A percentile compares a stretch with the other conserved stretches of the same genome.
These are phyloP conservation scores for Sugiyamaella chiloensis DNA, from an alignment of 805 yeast species.

Conservation along the genomic window DNA sequence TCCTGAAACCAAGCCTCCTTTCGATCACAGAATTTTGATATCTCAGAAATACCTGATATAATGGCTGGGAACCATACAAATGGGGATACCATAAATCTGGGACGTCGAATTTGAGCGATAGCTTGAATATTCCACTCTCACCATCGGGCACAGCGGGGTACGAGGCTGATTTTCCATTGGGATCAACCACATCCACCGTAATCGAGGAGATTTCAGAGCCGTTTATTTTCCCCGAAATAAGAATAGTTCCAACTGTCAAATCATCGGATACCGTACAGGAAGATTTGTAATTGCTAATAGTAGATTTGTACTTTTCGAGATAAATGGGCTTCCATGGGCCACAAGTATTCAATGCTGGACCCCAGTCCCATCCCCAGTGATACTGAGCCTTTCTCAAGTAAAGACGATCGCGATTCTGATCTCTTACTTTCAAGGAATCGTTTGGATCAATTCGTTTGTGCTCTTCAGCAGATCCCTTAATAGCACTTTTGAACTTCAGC, in stretches of 20 bases:
- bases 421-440: not conserved
- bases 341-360: conserved; percentile 41
- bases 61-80: conserved; percentile 37
- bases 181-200: not conserved
- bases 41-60: conserved; percentile 30
- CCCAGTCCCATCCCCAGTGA: conserved; percentile 61
- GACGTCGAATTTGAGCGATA: not conserved
- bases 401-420: not conserved
- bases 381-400: conserved; percentile 48
- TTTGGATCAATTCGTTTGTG: not conserved
- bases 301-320: conserved; percentile 26
- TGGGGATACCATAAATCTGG: conserved; percentile 43
- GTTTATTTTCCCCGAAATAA: not conserved
- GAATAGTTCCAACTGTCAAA: not conserved
- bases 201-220: not conserved
- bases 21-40: not conserved
- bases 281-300: conserved; percentile 21
- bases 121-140: not conserved
- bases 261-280: not conserved
- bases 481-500: conserved; percentile 1
- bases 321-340: conserved; percentile 43
- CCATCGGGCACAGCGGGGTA: not conserved
- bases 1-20: conserved; percentile 39
- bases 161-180: not conserved
- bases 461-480: not conserved